Evolutionary conservation across 1,139 yeast species (phyloP).

Genomic region (Candida mesenterica): DNA sequence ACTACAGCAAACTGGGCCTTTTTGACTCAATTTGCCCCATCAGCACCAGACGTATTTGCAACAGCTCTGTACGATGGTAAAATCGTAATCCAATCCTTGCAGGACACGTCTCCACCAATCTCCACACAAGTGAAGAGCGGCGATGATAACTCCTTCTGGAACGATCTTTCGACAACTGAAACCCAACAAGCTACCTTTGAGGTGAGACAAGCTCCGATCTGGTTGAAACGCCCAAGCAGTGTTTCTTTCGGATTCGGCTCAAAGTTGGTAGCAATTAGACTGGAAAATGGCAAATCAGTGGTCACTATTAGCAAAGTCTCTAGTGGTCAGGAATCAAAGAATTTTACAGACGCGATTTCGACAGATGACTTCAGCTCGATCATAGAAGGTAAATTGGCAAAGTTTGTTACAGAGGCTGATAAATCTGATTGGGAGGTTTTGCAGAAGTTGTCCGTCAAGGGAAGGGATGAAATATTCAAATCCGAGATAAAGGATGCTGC

Average conservation of each 20-base stretch:
- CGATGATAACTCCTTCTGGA: constrained; percentile 79
- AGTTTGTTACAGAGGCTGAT: constrained; percentile 41
- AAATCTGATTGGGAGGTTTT: constrained; percentile 78
- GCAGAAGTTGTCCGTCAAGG: constrained; percentile 51
- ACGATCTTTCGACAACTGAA: constrained; percentile 66
- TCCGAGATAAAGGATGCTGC: constrained; percentile 16
- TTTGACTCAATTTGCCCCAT: constrained; percentile 82
- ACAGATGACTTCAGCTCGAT: constrained; percentile 53
- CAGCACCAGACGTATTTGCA: constrained; percentile 88
- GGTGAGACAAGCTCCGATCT: constrained; percentile 78
- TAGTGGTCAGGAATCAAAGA: constrained; percentile 40
- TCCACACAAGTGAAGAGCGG: constrained; percentile 45
- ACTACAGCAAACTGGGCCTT: constrained; percentile 94
- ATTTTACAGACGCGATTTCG: constrained; percentile 59
- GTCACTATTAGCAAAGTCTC: constrained; percentile 53
- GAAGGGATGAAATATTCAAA: constrained; percentile 41
- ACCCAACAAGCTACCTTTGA: constrained; percentile 71
- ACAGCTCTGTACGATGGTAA: constrained; percentile 92
- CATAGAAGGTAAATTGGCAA: constrained; percentile 50
- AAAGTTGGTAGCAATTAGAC: constrained; percentile 62
- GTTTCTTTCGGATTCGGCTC: constrained; percentile 95
- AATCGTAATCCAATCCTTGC: constrained; percentile 78
- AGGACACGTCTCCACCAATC: constrained; percentile 63
- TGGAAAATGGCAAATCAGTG: constrained; percentile 40
- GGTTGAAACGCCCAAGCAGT: constrained; percentile 77